Conservation (phyloP, 2,329 filamentous ascomycete genomes). For the Colletotrichum sublineola region DNA sequence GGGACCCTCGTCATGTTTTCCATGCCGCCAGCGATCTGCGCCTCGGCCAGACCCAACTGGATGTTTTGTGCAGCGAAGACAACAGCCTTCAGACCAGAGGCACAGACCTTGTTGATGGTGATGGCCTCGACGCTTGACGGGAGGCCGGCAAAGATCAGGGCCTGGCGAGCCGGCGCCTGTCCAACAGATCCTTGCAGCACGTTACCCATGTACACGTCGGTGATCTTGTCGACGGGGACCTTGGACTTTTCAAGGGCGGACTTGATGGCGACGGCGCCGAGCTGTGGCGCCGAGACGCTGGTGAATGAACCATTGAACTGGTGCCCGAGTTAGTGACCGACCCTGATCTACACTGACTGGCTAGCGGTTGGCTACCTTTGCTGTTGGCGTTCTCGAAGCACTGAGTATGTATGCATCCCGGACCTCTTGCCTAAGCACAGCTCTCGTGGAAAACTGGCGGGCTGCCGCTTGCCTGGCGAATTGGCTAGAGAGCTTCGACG, state of each 20-base stretch:
- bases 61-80: slow-evolving; percentile 93
- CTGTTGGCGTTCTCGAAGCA: slow-evolving; percentile 89
- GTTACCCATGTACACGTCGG: slow-evolving; percentile 97
- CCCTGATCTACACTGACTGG: not conserved
- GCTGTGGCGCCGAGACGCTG: slow-evolving; percentile 84
- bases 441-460: slow-evolving; percentile 62
- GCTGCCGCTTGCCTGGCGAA: slow-evolving; percentile 56
- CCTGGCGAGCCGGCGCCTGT: slow-evolving; percentile 93
- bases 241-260: slow-evolving; percentile 88
- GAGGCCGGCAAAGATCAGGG: slow-evolving; percentile 88
- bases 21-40: slow-evolving; percentile 94
- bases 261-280: slow-evolving; percentile 93
- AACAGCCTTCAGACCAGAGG: slow-evolving; percentile 94
- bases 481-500: slow-evolving; percentile 52
- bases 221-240: slow-evolving; percentile 83
- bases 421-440: slow-evolving; percentile 72
- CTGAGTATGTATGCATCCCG: slow-evolving; percentile 95
- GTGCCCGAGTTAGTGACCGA: slow-evolving; percentile 36
- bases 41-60: slow-evolving; percentile 89
- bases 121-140: slow-evolving; percentile 85
- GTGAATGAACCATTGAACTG: slow-evolving; percentile 96
- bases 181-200: slow-evolving; percentile 87
- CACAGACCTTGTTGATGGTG: slow-evolving; percentile 98
- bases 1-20: slow-evolving; percentile 97
- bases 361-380: slow-evolving; percentile 72